Evolutionary conservation across 768 basidiomycete species (phyloP), one percentile per base, ranked within the genome.

Genomic region (Tremella mesenterica): DNA sequence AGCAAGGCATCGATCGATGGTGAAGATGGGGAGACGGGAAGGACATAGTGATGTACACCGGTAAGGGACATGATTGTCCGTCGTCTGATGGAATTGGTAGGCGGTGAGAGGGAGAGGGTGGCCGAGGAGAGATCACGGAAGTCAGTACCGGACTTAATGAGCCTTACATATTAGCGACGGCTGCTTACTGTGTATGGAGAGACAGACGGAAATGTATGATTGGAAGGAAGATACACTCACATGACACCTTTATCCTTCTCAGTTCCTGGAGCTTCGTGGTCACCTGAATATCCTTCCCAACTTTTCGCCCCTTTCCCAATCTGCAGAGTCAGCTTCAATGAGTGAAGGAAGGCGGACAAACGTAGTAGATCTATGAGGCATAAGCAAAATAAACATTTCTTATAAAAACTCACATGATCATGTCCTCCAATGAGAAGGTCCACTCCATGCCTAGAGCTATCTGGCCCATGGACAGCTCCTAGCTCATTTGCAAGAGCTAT

Each of bases 341-440:
- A n/a, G n/a, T n/a, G n/a, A n/a, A n/a, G 27, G 9, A 29, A 4
- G 26, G 14, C 16, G 31, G 18, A 47, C 57, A 34, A 33, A 61
- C 60, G 36, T 65, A 59, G 49, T 65, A 65, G 23, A 64, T 64
- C 56, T 61, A n/a, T n/a, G 38, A n/a, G 14, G 38, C 38, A 23
- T 41, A n/a, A 41, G 38, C 38, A 41, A 23, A n/a, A 16, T 23
- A 41, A n/a, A 16, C n/a, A 4, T 41, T 5, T n/a, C n/a, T 4
- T 8, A 5, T 5, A 4, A 5, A 23, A 41, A 51, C 56, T 8
- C 26, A 68, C 55, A 49, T 93, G 90, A 66, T 93, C 90, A 63
- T 93, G 90, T 1, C 90, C 90, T 3, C 90, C 90, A 2, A 92
- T 79, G 34, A 92, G 72, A 23, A 91, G 73, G 65, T 92, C 90